phyloP scores from a whole-genome alignment of 768 basidiomycete species.

The Termitomyces sp. region DNA sequence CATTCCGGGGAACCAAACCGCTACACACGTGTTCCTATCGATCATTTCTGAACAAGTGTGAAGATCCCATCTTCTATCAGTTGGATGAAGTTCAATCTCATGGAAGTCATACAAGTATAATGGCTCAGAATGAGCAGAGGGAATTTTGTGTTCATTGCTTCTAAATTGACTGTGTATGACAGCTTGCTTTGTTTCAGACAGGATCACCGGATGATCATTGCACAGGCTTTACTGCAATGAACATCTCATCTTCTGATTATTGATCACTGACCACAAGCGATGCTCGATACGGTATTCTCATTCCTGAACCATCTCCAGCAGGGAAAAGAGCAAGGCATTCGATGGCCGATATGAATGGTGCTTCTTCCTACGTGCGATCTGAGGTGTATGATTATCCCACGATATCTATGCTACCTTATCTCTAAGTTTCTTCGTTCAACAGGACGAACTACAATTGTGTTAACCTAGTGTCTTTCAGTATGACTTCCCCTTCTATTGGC shows the following conservation, averaged over 20 bases:
- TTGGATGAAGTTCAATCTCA: no score
- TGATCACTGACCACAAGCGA: not conserved
- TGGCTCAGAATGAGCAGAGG: no score
- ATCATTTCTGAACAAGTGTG: no score
- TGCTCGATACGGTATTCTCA: not conserved
- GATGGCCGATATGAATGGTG: not conserved
- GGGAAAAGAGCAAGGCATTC: not conserved
- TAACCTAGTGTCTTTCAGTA: conserved; percentile 16
- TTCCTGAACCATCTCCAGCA: not conserved
- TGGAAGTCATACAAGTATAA: no score
- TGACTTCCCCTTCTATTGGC: not conserved
- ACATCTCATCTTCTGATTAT: not conserved
- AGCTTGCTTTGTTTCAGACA: no score
- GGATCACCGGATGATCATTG: no score
- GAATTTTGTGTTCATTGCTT: no score
- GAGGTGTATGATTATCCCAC: not conserved
- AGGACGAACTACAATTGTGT: conserved; percentile 12
- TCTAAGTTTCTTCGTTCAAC: not conserved
- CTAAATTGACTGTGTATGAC: no score
- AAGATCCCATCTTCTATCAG: no score
- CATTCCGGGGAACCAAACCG: no score
- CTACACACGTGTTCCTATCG: no score
- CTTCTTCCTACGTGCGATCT: not conserved
- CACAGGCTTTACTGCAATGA: not conserved
- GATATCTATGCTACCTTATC: not conserved